A percentile compares a stretch with the other conserved stretches of the same genome.
These are phyloP conservation scores for Aspergillus pseudoviridinutans DNA, from an alignment of 2,329 filamentous ascomycete species.

Conservation along the genomic window DNA sequence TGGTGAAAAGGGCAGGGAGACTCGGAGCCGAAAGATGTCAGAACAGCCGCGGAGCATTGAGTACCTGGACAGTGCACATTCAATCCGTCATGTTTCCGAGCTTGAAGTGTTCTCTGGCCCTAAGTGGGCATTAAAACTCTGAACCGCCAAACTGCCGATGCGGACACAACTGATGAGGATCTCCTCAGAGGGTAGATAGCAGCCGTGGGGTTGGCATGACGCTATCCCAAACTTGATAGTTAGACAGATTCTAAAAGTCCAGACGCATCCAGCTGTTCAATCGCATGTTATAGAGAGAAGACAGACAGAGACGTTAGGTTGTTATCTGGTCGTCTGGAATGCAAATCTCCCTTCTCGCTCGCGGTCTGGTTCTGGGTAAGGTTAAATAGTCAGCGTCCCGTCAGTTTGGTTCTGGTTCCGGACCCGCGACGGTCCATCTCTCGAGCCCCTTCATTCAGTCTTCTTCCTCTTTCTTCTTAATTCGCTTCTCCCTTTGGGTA, in stretches of 20 bases:
- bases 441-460: conserved; percentile 3
- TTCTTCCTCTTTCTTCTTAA: background rate
- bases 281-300: background rate
- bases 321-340: background rate
- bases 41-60: background rate
- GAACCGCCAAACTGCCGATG: background rate
- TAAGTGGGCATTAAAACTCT: background rate
- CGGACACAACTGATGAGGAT: background rate
- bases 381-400: conserved; percentile 16
- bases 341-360: background rate
- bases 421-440: conserved; percentile 13
- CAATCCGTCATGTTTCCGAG: background rate
- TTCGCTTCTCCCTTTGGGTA: background rate
- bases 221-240: background rate
- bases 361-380: conserved; percentile 5
- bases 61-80: background rate
- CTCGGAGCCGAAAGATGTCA: background rate
- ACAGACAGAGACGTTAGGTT: background rate
- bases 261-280: background rate
- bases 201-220: background rate
- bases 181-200: background rate
- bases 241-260: background rate
- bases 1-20: background rate
- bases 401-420: conserved; percentile 17
- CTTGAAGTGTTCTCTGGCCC: background rate